phyloP scores from a whole-genome alignment of 768 basidiomycete species.

The Podaxis sp. region DNA sequence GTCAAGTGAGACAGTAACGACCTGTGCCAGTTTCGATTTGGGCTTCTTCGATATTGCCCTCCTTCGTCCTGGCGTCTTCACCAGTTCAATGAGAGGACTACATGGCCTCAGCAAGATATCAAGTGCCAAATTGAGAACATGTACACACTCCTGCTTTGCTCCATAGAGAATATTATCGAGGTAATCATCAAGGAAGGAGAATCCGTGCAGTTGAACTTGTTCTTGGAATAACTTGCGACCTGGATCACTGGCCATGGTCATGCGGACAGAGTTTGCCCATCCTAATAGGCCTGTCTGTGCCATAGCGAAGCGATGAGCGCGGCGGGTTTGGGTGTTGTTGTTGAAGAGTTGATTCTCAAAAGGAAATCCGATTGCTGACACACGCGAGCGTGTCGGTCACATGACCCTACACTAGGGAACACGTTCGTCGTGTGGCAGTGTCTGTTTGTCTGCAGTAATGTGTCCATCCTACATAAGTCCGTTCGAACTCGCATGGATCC shows the following conservation, averaged over 20 bases:
- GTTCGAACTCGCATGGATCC: background rate
- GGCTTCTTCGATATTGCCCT: constrained; percentile 50
- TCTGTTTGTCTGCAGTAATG: background rate
- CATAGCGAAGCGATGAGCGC: constrained; percentile 20
- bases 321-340: background rate
- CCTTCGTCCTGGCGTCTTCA: constrained; percentile 81
- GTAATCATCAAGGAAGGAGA: constrained; percentile 77
- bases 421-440: background rate
- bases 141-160: constrained; percentile 58
- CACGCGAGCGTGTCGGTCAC: constrained; percentile 20
- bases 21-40: constrained; percentile 44
- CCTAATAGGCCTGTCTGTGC: constrained; percentile 50
- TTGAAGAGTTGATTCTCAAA: background rate
- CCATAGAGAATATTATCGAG: constrained; percentile 67
- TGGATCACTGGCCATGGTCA: constrained; percentile 68
- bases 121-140: background rate
- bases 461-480: background rate
- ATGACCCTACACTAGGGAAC: constrained; percentile 14
- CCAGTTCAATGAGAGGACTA: constrained; percentile 72
- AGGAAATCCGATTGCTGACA: background rate
- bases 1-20: constrained; percentile 38
- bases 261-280: constrained; percentile 67
- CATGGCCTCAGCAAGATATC: background rate
- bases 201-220: constrained; percentile 71
- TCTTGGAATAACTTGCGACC: constrained; percentile 67